Conservation (phyloP, 176 grass and related monocot genomes). For the Avena sativa region DNA sequence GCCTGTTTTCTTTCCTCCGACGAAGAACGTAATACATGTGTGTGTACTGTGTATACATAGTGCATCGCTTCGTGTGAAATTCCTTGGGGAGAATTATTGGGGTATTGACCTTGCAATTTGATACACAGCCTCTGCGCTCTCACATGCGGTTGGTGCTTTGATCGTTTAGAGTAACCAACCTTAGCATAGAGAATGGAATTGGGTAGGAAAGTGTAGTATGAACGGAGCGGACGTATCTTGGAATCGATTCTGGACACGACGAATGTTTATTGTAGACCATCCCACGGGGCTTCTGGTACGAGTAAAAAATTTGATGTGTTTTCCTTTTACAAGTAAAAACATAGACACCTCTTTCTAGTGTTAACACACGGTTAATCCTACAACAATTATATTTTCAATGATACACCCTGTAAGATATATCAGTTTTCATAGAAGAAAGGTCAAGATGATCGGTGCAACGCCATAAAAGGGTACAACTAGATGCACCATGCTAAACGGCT, state of each 20-base stretch:
- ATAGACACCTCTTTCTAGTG: too few species aligned
- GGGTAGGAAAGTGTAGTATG: background rate
- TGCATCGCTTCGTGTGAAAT: background rate
- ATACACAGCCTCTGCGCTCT: background rate
- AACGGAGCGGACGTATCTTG: background rate
- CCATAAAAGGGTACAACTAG: too few species aligned
- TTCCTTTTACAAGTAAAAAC: too few species aligned
- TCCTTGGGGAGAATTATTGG: background rate
- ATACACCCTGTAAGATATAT: too few species aligned
- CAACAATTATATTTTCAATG: too few species aligned
- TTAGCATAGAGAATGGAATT: background rate
- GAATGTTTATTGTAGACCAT: background rate
- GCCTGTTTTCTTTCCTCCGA: background rate
- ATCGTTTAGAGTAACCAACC: background rate
- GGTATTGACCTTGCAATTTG: background rate
- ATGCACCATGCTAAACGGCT: too few species aligned
- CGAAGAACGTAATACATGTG: background rate
- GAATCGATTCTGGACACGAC: background rate
- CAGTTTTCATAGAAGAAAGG: too few species aligned
- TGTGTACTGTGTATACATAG: background rate
- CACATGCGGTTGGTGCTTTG: background rate
- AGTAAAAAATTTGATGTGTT: too few species aligned
- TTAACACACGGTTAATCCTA: too few species aligned
- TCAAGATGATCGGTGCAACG: too few species aligned
- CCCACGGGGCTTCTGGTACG: too few species aligned